Base-by-base conservation (phyloP, 169 alveolate species). In the Cryptosporidium viatorum region DNA sequence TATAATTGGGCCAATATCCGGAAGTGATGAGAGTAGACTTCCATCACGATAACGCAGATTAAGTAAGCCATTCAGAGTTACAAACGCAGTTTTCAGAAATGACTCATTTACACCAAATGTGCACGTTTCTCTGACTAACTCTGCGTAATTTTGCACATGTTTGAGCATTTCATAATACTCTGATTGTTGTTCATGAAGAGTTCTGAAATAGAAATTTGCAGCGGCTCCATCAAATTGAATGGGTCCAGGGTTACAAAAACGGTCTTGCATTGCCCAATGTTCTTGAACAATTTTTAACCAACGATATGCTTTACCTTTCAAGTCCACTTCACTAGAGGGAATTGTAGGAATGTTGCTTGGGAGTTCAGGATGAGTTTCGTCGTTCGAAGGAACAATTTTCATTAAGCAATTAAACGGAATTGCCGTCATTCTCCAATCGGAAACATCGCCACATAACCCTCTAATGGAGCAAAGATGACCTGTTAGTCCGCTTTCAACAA, bases 161-260 rank as follows among this genome's bases (percentile, higher is more conserved):
- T 95, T 93, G 43, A 97, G 92, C 97, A 96, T 95, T 84, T 95
- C 96, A 55, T 94, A 94, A 85, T 97, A 97, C 85, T 95, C 97
- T 12, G 97, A 94, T 43, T 96, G 97, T 91, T 96, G 97, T 59
- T 94, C 96, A 69, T 93, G 93, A 70, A 97, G 92, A 10, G 95
- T 94, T 71, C 96, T 89, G 92, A 94, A 95, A 52, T 95, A 96
- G 71, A 94, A 93, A 26, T 92, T 86, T 8, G 96, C 91, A 16
- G 95, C 97, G n/a, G 92, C 92, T 59, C 98, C 98, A 85, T 85
- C 94, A 93, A 95, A 97, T 92, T 97, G 97, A 21, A 97, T 97
- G n/a, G 99, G 99, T 14, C 99, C 99, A 4, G 99, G 99, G 91
- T 97, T 97, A 85, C 96, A 95, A 93, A 96, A 97, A 33, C 97